Percentiles rank a stretch among this genome's conserved stretches.
Evolutionary conservation across 1,284 basidiomycete genomes (phyloP).

Genomic region (Sporisorium sorghi): DNA sequence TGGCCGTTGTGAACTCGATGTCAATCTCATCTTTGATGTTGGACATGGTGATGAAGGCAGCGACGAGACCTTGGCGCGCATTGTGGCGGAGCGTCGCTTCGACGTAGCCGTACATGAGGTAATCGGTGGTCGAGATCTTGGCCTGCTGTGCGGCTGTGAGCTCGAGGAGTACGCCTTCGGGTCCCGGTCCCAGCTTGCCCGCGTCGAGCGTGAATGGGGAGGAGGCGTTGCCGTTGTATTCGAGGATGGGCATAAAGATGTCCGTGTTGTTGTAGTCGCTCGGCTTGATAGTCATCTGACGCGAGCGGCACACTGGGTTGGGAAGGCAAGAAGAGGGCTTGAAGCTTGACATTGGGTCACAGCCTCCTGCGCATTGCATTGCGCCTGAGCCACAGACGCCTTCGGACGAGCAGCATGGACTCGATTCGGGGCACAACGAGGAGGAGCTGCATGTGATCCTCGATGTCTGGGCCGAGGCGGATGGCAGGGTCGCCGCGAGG

Average conservation of each 20-base stretch:
- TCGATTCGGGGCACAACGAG: constrained; percentile 42
- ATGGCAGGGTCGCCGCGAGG: constrained; percentile 2
- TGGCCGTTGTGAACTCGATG: constrained; percentile 54
- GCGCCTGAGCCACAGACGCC: constrained; percentile 61
- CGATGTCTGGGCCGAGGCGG: constrained; percentile 18
- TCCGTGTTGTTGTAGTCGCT: constrained; percentile 51
- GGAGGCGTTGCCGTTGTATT: constrained; percentile 59
- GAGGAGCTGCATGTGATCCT: constrained; percentile 33
- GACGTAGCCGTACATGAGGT: constrained; percentile 63
- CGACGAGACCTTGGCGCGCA: constrained; percentile 55
- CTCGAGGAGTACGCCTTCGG: constrained; percentile 61
- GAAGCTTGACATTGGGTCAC: constrained; percentile 56
- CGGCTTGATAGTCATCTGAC: constrained; percentile 47
- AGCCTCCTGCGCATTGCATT: constrained; percentile 63
- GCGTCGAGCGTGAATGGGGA: constrained; percentile 61
- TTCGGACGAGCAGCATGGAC: constrained; percentile 58
- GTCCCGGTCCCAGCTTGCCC: constrained; percentile 57
- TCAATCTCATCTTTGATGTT: constrained; percentile 61
- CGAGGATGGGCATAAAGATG: constrained; percentile 57
- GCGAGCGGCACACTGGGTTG: constrained; percentile 57
- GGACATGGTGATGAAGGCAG: constrained; percentile 59
- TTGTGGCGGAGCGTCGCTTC: constrained; percentile 57
- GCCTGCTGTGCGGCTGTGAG: constrained; percentile 51
- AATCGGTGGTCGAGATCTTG: constrained; percentile 62
- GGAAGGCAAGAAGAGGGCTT: constrained; percentile 56